phyloP scores from a whole-genome alignment of 176 grass and related monocot genomes.

The Hsuehochloa calcarea region DNA sequence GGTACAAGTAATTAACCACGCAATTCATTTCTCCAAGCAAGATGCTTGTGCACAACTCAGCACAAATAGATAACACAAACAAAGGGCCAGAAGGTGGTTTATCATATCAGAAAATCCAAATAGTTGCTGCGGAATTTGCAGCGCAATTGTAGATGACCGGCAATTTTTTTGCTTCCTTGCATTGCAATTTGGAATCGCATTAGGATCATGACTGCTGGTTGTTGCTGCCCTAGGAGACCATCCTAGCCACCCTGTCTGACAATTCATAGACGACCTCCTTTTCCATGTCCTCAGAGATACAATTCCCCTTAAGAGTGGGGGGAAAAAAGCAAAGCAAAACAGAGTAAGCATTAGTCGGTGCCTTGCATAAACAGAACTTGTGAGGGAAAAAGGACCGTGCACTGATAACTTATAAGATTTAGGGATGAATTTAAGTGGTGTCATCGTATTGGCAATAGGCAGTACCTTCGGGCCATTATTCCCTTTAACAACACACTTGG shows the following conservation, averaged over 20 bases:
- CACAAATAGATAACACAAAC: neutral
- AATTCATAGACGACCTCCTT: conserved; percentile 47
- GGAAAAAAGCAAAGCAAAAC: conserved; percentile 4
- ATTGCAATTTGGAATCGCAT: neutral
- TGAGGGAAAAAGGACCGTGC: neutral
- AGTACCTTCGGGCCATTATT: conserved; percentile 49
- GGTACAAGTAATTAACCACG: neutral
- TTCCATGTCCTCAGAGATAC: conserved; percentile 38
- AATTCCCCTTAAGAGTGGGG: conserved; percentile 35
- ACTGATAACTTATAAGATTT: neutral
- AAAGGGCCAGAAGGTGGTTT: neutral
- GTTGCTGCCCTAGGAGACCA: conserved; percentile 13
- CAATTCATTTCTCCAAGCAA: neutral
- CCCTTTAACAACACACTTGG: conserved; percentile 38
- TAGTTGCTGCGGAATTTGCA: neutral
- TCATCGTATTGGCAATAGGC: neutral
- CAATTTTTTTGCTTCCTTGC: neutral
- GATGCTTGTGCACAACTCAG: neutral
- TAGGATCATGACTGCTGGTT: neutral
- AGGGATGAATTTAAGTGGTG: neutral
- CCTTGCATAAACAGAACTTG: neutral
- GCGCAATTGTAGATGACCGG: neutral
- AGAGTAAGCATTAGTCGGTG: neutral
- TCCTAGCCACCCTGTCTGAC: conserved; percentile 34
- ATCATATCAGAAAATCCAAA: neutral